Evolutionary conservation across 2,329 filamentous ascomycete species (phyloP), one percentile per base, ranked within the genome.

Genomic region (Talaromyces funiculosus): DNA sequence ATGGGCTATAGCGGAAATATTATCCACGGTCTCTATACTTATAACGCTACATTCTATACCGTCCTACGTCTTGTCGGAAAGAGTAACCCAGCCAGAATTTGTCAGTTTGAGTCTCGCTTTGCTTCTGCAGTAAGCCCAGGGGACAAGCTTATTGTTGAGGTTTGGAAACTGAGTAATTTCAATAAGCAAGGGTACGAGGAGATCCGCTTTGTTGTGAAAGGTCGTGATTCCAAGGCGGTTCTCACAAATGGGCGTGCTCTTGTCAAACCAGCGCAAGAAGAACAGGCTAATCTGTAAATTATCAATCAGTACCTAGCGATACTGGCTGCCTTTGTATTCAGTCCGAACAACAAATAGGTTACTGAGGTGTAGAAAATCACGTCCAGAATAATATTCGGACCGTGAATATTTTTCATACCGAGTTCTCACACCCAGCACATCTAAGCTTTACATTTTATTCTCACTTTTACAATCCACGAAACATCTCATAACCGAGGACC

Each of bases 71-170:
- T 71, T 61, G 63, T 80, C 4, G 79, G 77, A 18, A 69, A 65
- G 6, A 76, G 75, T 8, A 74, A 81, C 60, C 74, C 77, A 2
- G 61, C 61, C 2, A 70, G 75, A 33, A 69, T 81, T 33, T 76
- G 71, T 64, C 73, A 75, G 33, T 80, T 78, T 59, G 73, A 76
- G 4, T 78, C 79, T 7, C 69, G 77, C 35, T 81, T 81, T 66
- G 74, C 78, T 53, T 75, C 72, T 42, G 76, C 78, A 3, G 79
- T 81, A 8, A 80, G 78, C 61, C 79, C 80, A 0, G 78, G 78
- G 0, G 78, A 81, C 45, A 89, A 87, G 77, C 79, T 92, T 38
- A 80, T 90, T 26, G 88, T 85, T 10, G 84, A 87, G 67, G 86
- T 87, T 47, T 93, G 90, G 90, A 72, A 72, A 9, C 56, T 60